Evolutionary conservation across 2,329 filamentous ascomycete species (phyloP).

Genomic region (Calonectria fujianensis): DNA sequence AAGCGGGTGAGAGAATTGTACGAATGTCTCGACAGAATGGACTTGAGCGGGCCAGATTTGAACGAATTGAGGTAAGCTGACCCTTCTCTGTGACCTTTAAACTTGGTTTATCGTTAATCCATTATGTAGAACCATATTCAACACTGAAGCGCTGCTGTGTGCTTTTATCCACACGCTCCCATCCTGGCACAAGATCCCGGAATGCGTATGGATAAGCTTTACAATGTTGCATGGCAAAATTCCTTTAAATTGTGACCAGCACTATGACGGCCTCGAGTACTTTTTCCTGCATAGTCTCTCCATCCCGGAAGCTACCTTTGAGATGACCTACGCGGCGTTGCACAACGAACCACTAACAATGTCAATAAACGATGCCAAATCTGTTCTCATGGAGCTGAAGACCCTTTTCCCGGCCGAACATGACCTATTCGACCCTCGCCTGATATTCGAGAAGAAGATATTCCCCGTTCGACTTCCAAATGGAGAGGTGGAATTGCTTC

Average conservation of each 20-base stretch:
- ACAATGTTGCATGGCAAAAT: slow-evolving; percentile 54
- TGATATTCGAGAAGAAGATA: slow-evolving; percentile 38
- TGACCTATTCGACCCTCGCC: slow-evolving; percentile 21
- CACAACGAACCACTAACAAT: slow-evolving; percentile 41
- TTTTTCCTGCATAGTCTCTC: slow-evolving; percentile 58
- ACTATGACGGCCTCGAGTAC: slow-evolving; percentile 54
- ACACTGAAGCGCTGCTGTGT: not conserved
- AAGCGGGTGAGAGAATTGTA: not conserved
- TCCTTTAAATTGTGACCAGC: slow-evolving; percentile 55
- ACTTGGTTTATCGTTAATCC: slow-evolving; percentile 10
- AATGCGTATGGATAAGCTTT: slow-evolving; percentile 61
- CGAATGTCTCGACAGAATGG: not conserved
- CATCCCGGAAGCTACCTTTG: slow-evolving; percentile 54
- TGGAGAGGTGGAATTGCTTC: slow-evolving; percentile 39
- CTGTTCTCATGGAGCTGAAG: slow-evolving; percentile 58
- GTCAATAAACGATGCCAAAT: slow-evolving; percentile 53
- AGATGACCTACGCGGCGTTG: slow-evolving; percentile 59
- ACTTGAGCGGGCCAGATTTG: not conserved
- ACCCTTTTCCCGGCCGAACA: slow-evolving; percentile 52
- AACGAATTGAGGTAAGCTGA: slow-evolving; percentile 38
- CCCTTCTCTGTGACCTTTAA: rapidly evolving
- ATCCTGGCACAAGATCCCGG: slow-evolving; percentile 54
- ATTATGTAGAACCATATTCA: not conserved
- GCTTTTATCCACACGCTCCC: not conserved
- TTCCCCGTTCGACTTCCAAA: slow-evolving; percentile 54